Evolutionary conservation across 495 filamentous ascomycete genomes (phyloP).

Genomic region (Glutinoglossum americanum): DNA sequence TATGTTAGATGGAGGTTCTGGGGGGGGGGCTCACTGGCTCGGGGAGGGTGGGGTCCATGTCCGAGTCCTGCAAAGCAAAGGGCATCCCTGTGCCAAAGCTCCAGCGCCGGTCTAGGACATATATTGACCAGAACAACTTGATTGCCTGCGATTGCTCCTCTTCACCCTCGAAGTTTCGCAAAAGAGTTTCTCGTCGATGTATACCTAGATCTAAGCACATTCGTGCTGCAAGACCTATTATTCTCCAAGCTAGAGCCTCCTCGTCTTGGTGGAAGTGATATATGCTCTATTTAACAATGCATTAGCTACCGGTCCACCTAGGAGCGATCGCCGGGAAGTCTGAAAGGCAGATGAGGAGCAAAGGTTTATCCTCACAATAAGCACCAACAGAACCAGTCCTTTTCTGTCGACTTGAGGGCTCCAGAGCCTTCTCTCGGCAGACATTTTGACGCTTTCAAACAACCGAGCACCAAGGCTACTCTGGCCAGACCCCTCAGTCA

Average conservation of each 20-base stretch:
- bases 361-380: conserved; percentile 32
- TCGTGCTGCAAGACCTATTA: conserved; percentile 52
- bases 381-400: conserved; percentile 46
- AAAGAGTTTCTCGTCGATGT: conserved; percentile 49
- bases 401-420: conserved; percentile 38
- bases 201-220: conserved; percentile 65
- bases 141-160: conserved; percentile 35
- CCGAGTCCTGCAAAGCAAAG: conserved; percentile 60
- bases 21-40: conserved; percentile 39
- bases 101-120: conserved; percentile 63
- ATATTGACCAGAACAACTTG: conserved; percentile 61
- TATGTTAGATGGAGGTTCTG: neutral
- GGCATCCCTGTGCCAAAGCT: conserved; percentile 63
- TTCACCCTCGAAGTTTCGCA: conserved; percentile 39
- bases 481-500: conserved; percentile 52
- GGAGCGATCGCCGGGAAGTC: neutral
- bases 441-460: conserved; percentile 45
- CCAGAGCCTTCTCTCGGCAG: conserved; percentile 46
- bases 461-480: conserved; percentile 48
- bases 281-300: conserved; percentile 34
- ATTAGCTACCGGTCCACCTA: neutral
- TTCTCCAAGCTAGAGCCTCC: conserved; percentile 57
- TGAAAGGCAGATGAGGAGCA: neutral
- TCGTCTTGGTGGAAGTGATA: conserved; percentile 71
- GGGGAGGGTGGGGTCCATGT: conserved; percentile 58